These are phyloP conservation scores for Leishmania mexicana DNA, from an alignment of 208 protist genomes.

Conservation along the genomic window DNA sequence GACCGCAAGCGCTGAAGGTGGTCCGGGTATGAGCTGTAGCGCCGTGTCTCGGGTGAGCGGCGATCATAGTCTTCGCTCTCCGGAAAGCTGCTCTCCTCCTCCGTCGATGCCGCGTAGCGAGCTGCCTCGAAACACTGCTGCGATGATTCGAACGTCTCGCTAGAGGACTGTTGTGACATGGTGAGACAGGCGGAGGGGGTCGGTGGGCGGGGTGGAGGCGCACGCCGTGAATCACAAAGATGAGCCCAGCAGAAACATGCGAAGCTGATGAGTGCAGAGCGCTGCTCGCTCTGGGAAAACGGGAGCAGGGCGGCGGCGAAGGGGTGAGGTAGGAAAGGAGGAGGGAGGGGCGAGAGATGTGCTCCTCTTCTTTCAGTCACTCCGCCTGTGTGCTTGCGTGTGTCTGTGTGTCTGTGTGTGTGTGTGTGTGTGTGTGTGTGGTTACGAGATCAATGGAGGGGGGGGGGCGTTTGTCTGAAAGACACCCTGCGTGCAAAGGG, in stretches of 20 bases:
- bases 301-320: background rate
- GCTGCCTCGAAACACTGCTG: slow-evolving; percentile 5
- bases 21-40: background rate
- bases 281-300: background rate
- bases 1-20: slow-evolving; percentile 10
- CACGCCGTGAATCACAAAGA: background rate
- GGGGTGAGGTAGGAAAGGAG: background rate
- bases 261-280: background rate
- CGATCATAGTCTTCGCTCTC: background rate
- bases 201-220: background rate
- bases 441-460: background rate
- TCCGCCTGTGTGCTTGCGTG: background rate
- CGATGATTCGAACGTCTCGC: slow-evolving; percentile 21
- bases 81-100: background rate
- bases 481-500: background rate
- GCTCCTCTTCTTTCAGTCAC: background rate
- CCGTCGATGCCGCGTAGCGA: slow-evolving; percentile 2
- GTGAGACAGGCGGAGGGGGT: background rate
- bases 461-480: background rate
- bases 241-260: background rate
- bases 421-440: background rate
- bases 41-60: background rate
- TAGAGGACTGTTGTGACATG: slow-evolving; percentile 19
- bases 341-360: background rate
- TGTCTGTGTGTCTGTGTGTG: background rate